A percentile compares a stretch with the other conserved stretches of the same genome.
Conservation (phyloP, 352 stramenopile genomes). For the Thalassiosira hispida region DNA sequence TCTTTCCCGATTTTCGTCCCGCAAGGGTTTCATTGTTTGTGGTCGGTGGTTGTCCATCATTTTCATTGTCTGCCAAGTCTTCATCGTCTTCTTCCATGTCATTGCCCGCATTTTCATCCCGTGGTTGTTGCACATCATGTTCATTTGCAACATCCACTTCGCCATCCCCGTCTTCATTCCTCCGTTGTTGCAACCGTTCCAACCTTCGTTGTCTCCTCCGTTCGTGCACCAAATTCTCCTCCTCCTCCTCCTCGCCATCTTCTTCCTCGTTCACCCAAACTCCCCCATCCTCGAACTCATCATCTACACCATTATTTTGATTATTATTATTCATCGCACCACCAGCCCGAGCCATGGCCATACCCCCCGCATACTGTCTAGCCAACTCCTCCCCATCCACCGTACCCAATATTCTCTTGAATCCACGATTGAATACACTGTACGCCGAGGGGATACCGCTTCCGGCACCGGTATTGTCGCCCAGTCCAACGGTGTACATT, state of each 20-base stretch:
- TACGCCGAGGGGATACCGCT: conserved; percentile 66
- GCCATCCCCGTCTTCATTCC: background rate
- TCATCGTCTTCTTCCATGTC: too few species aligned
- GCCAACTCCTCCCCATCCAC: conserved; percentile 73
- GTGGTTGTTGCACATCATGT: too few species aligned
- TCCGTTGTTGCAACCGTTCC: conserved; percentile 28
- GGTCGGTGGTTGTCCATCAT: background rate
- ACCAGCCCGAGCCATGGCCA: conserved; percentile 6
- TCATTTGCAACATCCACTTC: background rate
- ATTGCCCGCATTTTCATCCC: too few species aligned
- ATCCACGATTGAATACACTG: conserved; percentile 79
- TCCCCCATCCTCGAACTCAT: conserved; percentile 18
- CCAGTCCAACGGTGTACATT: conserved; percentile 76
- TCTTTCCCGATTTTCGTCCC: conserved; percentile 68
- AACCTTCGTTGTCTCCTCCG: conserved; percentile 38
- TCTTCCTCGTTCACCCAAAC: conserved; percentile 16
- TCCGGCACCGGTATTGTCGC: conserved; percentile 53
- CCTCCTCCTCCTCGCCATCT: conserved; percentile 4
- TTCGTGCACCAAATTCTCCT: conserved; percentile 21
- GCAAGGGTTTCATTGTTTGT: background rate
- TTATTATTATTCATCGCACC: conserved; percentile 16
- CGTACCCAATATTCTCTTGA: conserved; percentile 68
- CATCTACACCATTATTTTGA: conserved; percentile 1
- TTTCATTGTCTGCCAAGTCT: conserved; percentile 14
- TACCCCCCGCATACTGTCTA: conserved; percentile 71